phyloP scores from a whole-genome alignment of 2,329 filamentous ascomycete species.

The Ophiobolus disseminans region DNA sequence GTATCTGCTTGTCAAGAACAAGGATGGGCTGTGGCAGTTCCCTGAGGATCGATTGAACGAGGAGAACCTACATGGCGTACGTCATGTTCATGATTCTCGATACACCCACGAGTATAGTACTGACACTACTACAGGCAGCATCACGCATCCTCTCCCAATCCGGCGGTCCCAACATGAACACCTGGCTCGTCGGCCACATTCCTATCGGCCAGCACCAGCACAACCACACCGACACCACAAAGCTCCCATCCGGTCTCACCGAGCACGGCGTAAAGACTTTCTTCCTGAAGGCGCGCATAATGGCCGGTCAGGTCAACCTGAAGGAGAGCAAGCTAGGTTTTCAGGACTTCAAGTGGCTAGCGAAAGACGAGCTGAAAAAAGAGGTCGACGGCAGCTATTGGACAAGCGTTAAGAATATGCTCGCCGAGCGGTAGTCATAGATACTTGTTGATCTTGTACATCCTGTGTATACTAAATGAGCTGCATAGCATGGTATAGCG shows the following conservation, averaged over 20 bases:
- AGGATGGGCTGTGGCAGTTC: slow-evolving; percentile 79
- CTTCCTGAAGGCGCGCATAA: slow-evolving; percentile 94
- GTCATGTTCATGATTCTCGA: too few relatives aligned
- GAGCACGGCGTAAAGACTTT: slow-evolving; percentile 82
- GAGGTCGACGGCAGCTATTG: slow-evolving; percentile 74
- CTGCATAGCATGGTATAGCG: neutral
- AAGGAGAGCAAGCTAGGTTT: slow-evolving; percentile 73
- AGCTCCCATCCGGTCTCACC: slow-evolving; percentile 35
- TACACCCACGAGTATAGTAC: too few relatives aligned
- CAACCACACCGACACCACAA: slow-evolving; percentile 55
- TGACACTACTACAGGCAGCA: slow-evolving; percentile 69
- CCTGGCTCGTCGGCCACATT: slow-evolving; percentile 91
- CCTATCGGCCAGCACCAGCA: slow-evolving; percentile 81
- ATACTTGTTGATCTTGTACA: neutral
- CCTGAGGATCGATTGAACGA: slow-evolving; percentile 74
- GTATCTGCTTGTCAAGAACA: slow-evolving; percentile 82
- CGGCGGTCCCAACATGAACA: slow-evolving; percentile 96
- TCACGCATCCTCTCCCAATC: slow-evolving; percentile 77
- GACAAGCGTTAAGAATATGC: slow-evolving; percentile 78
- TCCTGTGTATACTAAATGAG: neutral
- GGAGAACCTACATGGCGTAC: slow-evolving; percentile 84
- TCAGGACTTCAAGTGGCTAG: slow-evolving; percentile 89
- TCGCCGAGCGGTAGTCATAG: slow-evolving; percentile 81
- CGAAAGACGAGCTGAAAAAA: slow-evolving; percentile 82
- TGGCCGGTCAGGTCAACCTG: slow-evolving; percentile 93